phyloP scores from a whole-genome alignment of 495 filamentous ascomycete genomes.

The Hyphodiscus hymeniophilus region DNA sequence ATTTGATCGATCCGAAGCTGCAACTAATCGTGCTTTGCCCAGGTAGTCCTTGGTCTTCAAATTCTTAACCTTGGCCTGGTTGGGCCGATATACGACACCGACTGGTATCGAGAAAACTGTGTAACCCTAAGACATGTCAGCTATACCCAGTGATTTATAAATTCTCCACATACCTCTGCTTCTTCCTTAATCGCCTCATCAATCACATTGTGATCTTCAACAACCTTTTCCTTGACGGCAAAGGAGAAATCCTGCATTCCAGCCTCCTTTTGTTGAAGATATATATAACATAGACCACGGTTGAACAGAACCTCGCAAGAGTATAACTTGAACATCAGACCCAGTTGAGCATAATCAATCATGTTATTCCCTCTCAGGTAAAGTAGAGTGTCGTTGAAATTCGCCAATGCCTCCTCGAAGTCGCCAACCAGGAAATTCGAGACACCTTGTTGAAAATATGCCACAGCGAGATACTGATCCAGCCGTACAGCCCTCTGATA shows the following conservation, averaged over 20 bases:
- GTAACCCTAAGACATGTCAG: conserved; percentile 59
- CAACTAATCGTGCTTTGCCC: conserved; percentile 88
- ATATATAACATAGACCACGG: conserved; percentile 94
- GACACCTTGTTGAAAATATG: conserved; percentile 97
- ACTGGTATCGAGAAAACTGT: conserved; percentile 99
- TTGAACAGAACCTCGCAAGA: conserved; percentile 99
- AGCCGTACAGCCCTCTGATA: conserved; percentile 85
- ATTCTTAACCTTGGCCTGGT: conserved; percentile 97
- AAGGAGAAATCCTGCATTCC: conserved; percentile 88
- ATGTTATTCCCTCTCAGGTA: conserved; percentile 93
- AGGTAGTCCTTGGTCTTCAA: conserved; percentile 95
- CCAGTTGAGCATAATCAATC: conserved; percentile 97
- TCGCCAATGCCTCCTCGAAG: conserved; percentile 93
- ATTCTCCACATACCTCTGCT: conserved; percentile 63
- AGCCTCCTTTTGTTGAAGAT: conserved; percentile 80
- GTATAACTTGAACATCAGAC: conserved; percentile 90
- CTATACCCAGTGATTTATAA: no score
- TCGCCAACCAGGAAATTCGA: conserved; percentile 97
- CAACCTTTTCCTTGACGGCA: conserved; percentile 93
- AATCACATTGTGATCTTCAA: conserved; percentile 93
- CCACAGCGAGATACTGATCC: conserved; percentile 92
- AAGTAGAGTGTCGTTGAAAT: conserved; percentile 96
- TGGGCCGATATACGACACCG: conserved; percentile 88
- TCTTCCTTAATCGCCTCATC: conserved; percentile 91
- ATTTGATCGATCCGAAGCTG: conserved; percentile 72